phyloP scores from a whole-genome alignment of 139 green algal genomes.

The Chlamydomonas incerta region DNA sequence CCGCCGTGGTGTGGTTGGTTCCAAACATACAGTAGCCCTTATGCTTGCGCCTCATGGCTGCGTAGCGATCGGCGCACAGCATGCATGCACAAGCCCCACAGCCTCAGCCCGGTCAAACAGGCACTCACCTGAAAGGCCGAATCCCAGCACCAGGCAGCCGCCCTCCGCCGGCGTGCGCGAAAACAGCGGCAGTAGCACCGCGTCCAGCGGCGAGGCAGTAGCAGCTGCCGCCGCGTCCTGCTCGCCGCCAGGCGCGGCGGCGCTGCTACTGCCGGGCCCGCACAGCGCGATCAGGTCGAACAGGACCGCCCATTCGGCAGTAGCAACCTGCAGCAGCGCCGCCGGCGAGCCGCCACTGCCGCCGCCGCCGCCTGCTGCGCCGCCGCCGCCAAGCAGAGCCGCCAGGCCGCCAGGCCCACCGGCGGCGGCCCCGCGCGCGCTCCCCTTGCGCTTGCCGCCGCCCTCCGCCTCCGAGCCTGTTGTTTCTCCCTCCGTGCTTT shows the following conservation, averaged over 20 bases:
- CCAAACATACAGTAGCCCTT: too few species aligned
- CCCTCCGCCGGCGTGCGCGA: not conserved
- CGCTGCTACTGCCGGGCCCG: not conserved
- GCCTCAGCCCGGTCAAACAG: too few species aligned
- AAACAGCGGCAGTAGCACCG: conserved; percentile 44
- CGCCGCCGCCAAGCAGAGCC: not conserved
- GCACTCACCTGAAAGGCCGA: conserved; percentile 46
- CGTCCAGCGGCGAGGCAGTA: not conserved
- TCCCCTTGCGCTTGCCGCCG: not conserved
- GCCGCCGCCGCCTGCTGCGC: not conserved
- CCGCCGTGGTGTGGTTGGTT: not conserved
- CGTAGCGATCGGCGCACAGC: too few species aligned
- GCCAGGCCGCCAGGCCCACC: not conserved
- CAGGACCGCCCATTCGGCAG: conserved; percentile 52
- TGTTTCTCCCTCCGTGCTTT: not conserved
- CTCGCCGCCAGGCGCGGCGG: too few species aligned
- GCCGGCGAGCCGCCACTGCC: conserved; percentile 16
- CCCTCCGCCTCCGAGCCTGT: not conserved
- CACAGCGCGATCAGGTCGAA: conserved; percentile 74
- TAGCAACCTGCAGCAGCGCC: conserved; percentile 57
- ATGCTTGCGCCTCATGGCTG: too few species aligned
- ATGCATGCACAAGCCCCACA: too few species aligned
- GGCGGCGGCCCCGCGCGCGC: not conserved
- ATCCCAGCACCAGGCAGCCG: conserved; percentile 52
- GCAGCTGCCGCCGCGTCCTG: not conserved